Evolutionary conservation across 371 early-diverging fungal genomes (phyloP), one percentile per base, ranked within the genome.

Genomic region (Zychaea mexicana): DNA sequence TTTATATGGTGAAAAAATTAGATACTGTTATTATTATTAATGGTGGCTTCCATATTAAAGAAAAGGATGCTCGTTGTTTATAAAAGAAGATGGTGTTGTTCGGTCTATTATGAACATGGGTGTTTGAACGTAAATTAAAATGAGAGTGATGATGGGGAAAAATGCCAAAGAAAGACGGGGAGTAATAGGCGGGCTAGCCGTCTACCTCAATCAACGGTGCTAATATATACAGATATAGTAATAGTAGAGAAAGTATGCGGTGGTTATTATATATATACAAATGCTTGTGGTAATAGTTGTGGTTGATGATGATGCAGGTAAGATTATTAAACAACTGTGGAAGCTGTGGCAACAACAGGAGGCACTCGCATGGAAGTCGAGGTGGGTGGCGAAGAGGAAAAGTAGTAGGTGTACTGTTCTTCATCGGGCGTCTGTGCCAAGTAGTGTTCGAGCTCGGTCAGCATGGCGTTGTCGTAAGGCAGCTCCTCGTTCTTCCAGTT

Each of bases 401-500:
- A 64, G 24, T 64, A 64, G 21, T 64, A 64, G 3, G 64, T 64
- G 64, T 45, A 64, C 36, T 64, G 64, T 27, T 64, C 64, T 26
- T 66, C 61, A 15, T 67, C 67, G 52, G 62, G 53, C 52, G 39
- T 52, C 27, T 62, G 57, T 15, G 62, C 52, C 28, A 61, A 58
- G 31, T 67, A 67, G 10, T 57, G 57, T n/a, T 57, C 57, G 9
- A 67, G 58, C 10, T 65, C 58, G 27, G 57, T 31, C 5, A 64
- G 21, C 52, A 64, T 64, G 9, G 49, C 33, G 31, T 58, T 60
- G 30, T 66, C 62, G 49, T 68, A 61, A 10, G 77, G 81, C 12
- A 77, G 57, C 21, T 72, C 71, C 24, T 67, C 69, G 17, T 73
- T 77, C 64, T 63, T 72, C 78, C 78, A 81, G 21, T 52, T 72